phyloP scores from a whole-genome alignment of 441 rosid species.

The Eruca vesicaria region DNA sequence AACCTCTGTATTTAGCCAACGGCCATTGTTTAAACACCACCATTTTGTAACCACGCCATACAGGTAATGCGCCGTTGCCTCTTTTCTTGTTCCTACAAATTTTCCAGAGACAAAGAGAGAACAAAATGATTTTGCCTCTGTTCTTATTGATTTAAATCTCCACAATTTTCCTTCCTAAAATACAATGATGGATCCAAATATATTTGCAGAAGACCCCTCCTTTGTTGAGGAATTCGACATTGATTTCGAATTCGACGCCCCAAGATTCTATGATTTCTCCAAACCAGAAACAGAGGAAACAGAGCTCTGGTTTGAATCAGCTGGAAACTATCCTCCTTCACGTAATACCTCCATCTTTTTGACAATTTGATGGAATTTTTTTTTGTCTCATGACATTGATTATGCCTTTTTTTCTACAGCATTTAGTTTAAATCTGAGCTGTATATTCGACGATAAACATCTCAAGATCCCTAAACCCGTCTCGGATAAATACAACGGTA shows the following conservation, averaged over 20 bases:
- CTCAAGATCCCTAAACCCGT: constrained; percentile 19
- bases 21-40: constrained; percentile 13
- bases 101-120: background rate
- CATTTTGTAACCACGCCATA: constrained; percentile 22
- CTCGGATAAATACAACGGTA: constrained; percentile 29
- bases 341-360: constrained; percentile 35
- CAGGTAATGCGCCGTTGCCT: background rate
- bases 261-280: constrained; percentile 47
- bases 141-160: background rate
- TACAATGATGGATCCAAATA: constrained; percentile 29
- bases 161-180: background rate
- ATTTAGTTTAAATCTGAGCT: constrained; percentile 33
- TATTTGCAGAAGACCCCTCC: constrained; percentile 1
- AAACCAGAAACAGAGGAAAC: constrained; percentile 37
- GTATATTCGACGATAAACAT: constrained; percentile 25
- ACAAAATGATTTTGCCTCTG: background rate
- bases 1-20: constrained; percentile 12
- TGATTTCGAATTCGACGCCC: constrained; percentile 57
- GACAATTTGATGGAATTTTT: background rate
- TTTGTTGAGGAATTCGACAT: constrained; percentile 37
- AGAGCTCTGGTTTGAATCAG: constrained; percentile 52
- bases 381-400: constrained; percentile 1
- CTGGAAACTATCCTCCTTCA: constrained; percentile 53
- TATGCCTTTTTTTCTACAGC: constrained; percentile 29
- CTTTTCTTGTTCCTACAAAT: background rate